Conservation (phyloP, 75 land plant genomes). For the Pseudotsuga menziesii region DNA sequence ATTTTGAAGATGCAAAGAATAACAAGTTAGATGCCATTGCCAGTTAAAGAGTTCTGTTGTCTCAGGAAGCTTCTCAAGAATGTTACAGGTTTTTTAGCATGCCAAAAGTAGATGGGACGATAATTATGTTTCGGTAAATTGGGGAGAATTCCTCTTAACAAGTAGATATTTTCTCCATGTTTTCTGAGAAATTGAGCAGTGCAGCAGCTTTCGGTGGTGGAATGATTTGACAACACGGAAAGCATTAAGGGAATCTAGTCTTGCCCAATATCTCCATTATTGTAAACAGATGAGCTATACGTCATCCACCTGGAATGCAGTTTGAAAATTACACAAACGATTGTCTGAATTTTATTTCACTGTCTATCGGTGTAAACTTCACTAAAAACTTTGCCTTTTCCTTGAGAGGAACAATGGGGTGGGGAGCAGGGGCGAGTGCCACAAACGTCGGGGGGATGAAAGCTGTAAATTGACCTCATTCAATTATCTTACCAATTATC, state of each 20-base stretch:
- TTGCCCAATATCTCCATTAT: not conserved
- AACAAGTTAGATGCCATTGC: not conserved
- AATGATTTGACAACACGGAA: not conserved
- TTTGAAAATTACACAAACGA: too few species aligned
- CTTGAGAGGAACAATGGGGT: too few species aligned
- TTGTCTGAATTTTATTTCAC: too few species aligned
- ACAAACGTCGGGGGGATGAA: too few species aligned
- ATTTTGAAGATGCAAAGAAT: conserved; percentile 34
- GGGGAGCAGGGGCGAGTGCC: too few species aligned
- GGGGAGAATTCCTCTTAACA: not conserved
- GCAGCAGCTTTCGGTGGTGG: not conserved
- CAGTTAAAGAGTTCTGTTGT: not conserved
- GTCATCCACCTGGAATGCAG: too few species aligned
- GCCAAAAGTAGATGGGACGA: not conserved
- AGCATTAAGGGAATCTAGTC: not conserved
- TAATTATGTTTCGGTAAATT: not conserved
- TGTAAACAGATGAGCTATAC: not conserved
- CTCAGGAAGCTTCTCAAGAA: not conserved
- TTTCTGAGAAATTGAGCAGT: not conserved
- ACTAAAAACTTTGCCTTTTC: too few species aligned
- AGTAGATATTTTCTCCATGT: not conserved
- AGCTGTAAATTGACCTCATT: too few species aligned
- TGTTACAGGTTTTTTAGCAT: not conserved
- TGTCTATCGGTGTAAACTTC: too few species aligned
- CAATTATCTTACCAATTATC: too few species aligned